Conservation (phyloP, 768 basidiomycete genomes). For the Termitomyces sp. region DNA sequence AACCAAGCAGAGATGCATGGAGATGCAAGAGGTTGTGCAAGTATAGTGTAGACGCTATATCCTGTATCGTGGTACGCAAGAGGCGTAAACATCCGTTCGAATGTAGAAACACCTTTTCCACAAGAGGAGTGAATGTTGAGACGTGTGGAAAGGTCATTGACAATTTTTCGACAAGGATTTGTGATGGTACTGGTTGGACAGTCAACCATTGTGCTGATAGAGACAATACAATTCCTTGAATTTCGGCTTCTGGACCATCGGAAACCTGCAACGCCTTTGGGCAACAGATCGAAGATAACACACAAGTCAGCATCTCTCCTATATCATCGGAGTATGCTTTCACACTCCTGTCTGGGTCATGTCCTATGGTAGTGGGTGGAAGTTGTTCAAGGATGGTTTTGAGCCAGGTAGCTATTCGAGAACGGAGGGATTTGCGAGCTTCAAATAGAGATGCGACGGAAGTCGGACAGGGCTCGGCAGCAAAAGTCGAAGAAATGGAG, state of each 20-base stretch:
- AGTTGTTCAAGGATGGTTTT: background rate
- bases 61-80: conserved; percentile 15
- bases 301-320: conserved; percentile 1
- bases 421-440: background rate
- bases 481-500: conserved; percentile 19
- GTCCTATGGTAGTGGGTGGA: background rate
- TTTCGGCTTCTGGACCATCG: background rate
- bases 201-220: conserved; percentile 11
- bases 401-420: conserved; percentile 3
- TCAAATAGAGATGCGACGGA: background rate
- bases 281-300: background rate
- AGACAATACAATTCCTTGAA: conserved; percentile 9
- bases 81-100: conserved; percentile 7
- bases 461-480: background rate
- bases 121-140: conserved; percentile 14
- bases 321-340: conserved; percentile 1
- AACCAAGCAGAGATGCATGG: conserved; percentile 49
- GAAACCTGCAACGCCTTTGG: background rate
- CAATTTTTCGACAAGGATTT: conserved; percentile 17
- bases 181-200: background rate
- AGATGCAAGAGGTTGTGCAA: conserved; percentile 29
- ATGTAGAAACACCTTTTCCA: conserved; percentile 10
- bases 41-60: conserved; percentile 23
- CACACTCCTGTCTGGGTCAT: background rate
- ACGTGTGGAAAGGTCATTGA: conserved; percentile 20